Base-by-base conservation (phyloP, 352 stramenopile species). In the Plasmopara viticola region DNA sequence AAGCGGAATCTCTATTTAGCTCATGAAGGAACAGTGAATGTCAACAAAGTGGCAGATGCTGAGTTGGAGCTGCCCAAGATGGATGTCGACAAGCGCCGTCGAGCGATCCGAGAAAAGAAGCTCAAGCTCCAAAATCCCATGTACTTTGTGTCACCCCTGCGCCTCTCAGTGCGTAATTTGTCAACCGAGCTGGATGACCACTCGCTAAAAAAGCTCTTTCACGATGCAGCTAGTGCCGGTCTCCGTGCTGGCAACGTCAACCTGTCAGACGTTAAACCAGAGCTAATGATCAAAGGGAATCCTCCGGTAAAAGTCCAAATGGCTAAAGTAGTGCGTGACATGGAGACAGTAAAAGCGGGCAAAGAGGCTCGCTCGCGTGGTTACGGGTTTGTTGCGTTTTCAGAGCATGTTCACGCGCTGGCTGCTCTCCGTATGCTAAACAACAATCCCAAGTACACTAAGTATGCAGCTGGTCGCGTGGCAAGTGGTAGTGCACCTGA, bases 361-460 rank as follows among this genome's bases (percentile, higher is more conserved):
- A 84, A 87, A 62, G 73, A 78, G 30, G 58, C 59, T 20, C 58
- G 62, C 18, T 92, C 82, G 28, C 71, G 79, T 18, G 79, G 82
- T 20, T 92, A 85, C 53, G 96, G 83, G 12, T 99, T 99, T 78
- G 93, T 97, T n/a, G 95, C 99, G 71, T 99, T 99, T 64, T 80
- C 78, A 9, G 74, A 98, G 66, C 96, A 99, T 72, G 74, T 87
- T 34, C 92, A 98, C 73, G 95, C 96, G 12, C 72, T 99, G 29
- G 92, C 94, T n/a, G 95, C 90, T 48, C 72, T 99, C 35, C 86
- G 96, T 18, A 70, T 95, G 48, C 64, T 99, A 34, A 99, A 99
- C 71, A 98, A 99, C 72, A 99, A 99, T 71, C 86, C 95, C 0
- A 66, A 78, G 41, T 98, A 96, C 64, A 81, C 72, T 35, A 61